Evolutionary conservation across 768 basidiomycete genomes (phyloP), one percentile per base, ranked within the genome.

Genomic region (Boletales sp.): DNA sequence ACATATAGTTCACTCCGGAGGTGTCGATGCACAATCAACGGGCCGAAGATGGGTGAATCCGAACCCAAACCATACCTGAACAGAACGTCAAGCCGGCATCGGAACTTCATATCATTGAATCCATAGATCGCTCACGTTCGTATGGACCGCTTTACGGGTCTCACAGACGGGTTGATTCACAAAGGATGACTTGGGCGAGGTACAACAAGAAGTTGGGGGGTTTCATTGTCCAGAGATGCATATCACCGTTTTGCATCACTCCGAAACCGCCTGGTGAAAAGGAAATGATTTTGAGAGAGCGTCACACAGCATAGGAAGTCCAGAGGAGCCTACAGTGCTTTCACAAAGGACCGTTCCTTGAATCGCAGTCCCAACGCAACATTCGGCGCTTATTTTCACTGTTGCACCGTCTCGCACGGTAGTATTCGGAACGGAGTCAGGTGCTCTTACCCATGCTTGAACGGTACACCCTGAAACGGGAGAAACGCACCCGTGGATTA

Each of bases 321-420:
- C n/a, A 5, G 11, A 35, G 10, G 18, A 17, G 10, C 45, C 1
- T 48, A 54, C 57, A 55, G 37, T 3, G 41, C 41, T 44, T 59
- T 59, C 17, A 51, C 21, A 34, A 59, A 47, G 3, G 57, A 59
- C 21, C 50, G 31, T 48, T 74, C 34, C 39, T 56, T 56, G 52
- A 62, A 47, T 21, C 50, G 51, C 17, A 59, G 24, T 9, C 56
- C 49, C 34, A 62, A 24, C 14, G 29, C 44, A 30, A 50, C 40
- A 9, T 12, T 14, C 58, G 0, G 51, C 46, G 18, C 51, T 56
- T 51, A 56, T 48, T 44, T 51, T 60, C 21, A 56, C 39, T 34
- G 54, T 52, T 3, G 50, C 41, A 18, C 48, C 54, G 4, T 58
- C 59, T 2, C 27, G 42, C 13, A 57, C 13, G 18, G 61, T 36